Percentiles rank a stretch among this genome's conserved stretches.
phyloP scores from a whole-genome alignment of 441 rosid genomes.

The Biscutella laevigata region DNA sequence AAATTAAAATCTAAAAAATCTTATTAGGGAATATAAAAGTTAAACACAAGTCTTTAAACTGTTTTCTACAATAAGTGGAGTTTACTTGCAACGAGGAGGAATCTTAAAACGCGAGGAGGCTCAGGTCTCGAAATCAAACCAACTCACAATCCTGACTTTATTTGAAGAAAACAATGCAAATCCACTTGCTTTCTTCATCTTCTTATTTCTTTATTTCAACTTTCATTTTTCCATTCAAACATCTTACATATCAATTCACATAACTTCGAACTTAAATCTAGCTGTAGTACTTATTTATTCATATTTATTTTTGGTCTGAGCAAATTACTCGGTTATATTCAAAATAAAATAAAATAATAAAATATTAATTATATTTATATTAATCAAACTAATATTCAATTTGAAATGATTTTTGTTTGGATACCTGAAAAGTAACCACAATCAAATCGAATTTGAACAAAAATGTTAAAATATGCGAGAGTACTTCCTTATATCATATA shows the following conservation, averaged over 20 bases:
- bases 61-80: background rate
- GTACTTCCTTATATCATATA: no score
- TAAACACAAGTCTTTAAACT: no score
- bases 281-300: background rate
- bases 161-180: slow-evolving; percentile 71
- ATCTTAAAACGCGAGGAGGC: slow-evolving; percentile 38
- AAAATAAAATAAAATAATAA: no score
- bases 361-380: no score
- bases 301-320: background rate
- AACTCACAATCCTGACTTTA: slow-evolving; percentile 26
- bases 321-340: background rate
- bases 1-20: no score
- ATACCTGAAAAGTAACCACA: no score
- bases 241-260: background rate
- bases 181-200: slow-evolving; percentile 41
- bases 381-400: no score
- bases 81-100: slow-evolving; percentile 25
- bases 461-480: no score
- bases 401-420: no score
- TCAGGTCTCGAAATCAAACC: slow-evolving; percentile 41
- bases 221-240: background rate
- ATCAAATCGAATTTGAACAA: no score
- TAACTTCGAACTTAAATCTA: background rate
- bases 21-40: no score
- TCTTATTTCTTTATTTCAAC: background rate